Percentiles rank a stretch among this genome's conserved stretches.
Conservation (phyloP, 345 rosid genomes). For the Gossypium herbaceum region DNA sequence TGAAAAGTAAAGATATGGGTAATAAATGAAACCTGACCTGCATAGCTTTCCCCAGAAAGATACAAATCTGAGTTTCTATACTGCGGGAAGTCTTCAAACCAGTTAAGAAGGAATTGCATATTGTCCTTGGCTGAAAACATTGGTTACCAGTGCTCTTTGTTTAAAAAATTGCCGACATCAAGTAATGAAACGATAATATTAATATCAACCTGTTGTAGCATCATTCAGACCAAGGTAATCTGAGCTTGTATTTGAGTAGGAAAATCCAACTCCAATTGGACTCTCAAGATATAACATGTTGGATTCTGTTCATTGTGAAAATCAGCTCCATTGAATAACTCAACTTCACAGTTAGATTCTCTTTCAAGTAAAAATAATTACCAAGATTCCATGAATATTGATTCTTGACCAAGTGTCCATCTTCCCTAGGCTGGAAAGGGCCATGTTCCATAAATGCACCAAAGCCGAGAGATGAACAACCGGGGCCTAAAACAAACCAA, state of each 20-base stretch:
- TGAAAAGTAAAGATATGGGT: background rate
- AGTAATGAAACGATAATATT: background rate
- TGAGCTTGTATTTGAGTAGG: conserved; percentile 9
- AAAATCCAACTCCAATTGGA: conserved; percentile 11
- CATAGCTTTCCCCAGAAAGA: conserved; percentile 12
- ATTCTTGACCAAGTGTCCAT: background rate
- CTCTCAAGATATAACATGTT: conserved; percentile 12
- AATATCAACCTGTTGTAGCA: background rate
- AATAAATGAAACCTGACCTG: conserved; percentile 1
- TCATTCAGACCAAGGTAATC: background rate
- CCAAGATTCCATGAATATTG: conserved; percentile 12
- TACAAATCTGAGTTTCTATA: conserved; percentile 1
- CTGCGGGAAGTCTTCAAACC: conserved; percentile 8
- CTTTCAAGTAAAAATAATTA: background rate
- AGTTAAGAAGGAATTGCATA: background rate
- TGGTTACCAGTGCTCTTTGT: background rate
- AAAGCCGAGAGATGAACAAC: conserved; percentile 14
- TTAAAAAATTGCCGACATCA: background rate
- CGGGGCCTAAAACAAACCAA: background rate
- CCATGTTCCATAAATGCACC: conserved; percentile 10
- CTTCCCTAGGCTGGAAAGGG: conserved; percentile 8
- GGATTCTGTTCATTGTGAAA: conserved; percentile 2
- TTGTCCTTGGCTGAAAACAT: background rate
- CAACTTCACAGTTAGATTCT: background rate
- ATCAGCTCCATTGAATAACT: background rate